Evolutionary conservation across 2,329 filamentous ascomycete species (phyloP), one percentile per base, ranked within the genome.

Genomic region (Dactylonectria macrodidyma): DNA sequence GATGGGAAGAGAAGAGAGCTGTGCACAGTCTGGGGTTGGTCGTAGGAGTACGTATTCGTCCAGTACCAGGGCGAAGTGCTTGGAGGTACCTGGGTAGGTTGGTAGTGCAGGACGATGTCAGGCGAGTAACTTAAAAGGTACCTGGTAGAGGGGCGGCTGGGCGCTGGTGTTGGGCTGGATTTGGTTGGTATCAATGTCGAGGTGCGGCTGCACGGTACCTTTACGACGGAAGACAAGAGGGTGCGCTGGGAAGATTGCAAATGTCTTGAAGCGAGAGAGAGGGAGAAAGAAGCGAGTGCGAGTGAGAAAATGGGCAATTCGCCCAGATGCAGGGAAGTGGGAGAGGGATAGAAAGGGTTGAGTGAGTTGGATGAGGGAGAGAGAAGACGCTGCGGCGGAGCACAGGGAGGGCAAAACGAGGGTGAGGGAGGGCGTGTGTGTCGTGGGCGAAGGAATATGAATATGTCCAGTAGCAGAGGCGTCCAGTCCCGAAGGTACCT

Each of bases 51-150:
- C 59, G 64, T 66, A 66, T 66, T 66, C 38, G 59, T 59, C 48
- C 59, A 59, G 59, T 66, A 62, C 33, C 34, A 51, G 22, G 26
- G 38, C 41, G 14, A 47, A 19, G 38, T 48, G 47, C 19, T 12
- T 19, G 57, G 30, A n/a, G 57, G 26, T 38, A 46, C 50, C 50
- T 38, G 48, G 44, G 46, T 47, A 24, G 62, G 60, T 54, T 38
- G 50, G 66, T 65, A 65, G 66, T 41, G 67, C 64, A 55, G 67
- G 63, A 50, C 64, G 59, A 61, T 66, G 64, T 67, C 64, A 66
- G 64, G 67, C 59, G 47, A 64, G 67, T 38, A 57, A 36, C 56
- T 51, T 52, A 30, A 33, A 46, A 36, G 44, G 38, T 16, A 44
- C n/a, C 24, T n/a, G 41, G 52, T 57, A 47, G 59, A 54, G 62